Base-by-base conservation (phyloP, 2,329 filamentous ascomycete genomes). In the Dothideomycetes sp. region DNA sequence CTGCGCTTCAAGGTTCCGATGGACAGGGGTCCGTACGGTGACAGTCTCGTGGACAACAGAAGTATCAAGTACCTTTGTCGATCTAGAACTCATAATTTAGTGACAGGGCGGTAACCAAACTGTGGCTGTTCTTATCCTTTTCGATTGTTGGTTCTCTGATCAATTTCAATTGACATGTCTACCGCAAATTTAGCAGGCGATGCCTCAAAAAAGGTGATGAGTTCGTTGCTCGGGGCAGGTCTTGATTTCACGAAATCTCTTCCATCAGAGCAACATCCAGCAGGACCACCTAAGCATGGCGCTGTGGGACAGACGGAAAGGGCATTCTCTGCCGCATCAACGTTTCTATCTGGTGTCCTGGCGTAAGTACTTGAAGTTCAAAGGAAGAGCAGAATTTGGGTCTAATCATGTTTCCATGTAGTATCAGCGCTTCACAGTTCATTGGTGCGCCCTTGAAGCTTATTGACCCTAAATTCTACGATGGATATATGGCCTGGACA, bases 401-500 rank as follows among this genome's bases (percentile, higher is more conserved):
- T n/a, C n/a, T 43, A 2, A 41, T 12, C 10, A 36, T 23, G 24
- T 10, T 13, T 28, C 28, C 4, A 15, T 24, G 32, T 37, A 66
- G 63, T 22, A 71, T 72, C 53, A 74, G 76, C 51, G 59, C 75
- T 13, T 85, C 84, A 5, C 85, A 94, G 55, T 70, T 87, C 47
- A 64, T 93, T 44, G 86, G 86, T 23, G 64, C 76, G 1, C 84
- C 84, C 2, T 63, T 94, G 33, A 91, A 91, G 57, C 72, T 79
- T 46, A 66, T 86, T 53, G 82, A 86, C 57, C 76, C 76, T 44
- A 79, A 85, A 32, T 74, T 83, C 55, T 94, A 85, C 66, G 83
- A 93, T 61, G 74, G 80, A 47, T 93, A 86, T 64, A 93, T 94
- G 76, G 78, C 84, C 28, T 74, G 86, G 59, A 91, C 85, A 9